Percentiles rank a stretch among this genome's conserved stretches.
phyloP scores from a whole-genome alignment of 2,329 filamentous ascomycete species.

The Sclerotinia glacialis region DNA sequence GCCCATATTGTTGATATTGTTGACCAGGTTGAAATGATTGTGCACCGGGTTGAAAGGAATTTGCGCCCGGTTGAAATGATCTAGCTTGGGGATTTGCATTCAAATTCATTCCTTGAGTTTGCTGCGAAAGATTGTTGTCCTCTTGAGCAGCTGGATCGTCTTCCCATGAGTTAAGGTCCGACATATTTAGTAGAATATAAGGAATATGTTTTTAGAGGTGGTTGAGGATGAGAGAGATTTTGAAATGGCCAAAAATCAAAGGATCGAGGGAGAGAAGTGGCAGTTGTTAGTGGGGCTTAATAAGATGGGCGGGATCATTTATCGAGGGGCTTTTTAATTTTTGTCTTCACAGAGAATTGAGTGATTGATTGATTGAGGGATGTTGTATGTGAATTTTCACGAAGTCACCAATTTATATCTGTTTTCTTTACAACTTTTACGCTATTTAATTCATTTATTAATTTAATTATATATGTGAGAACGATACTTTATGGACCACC shows the following conservation, averaged over 20 bases:
- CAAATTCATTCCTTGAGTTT: slow-evolving; percentile 73
- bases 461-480: no score
- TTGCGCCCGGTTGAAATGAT: slow-evolving; percentile 64
- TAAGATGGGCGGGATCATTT: not conserved
- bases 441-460: no score
- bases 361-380: no score
- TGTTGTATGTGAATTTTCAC: not conserved
- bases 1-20: slow-evolving; percentile 58
- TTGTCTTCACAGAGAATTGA: not conserved
- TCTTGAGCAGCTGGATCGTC: slow-evolving; percentile 78
- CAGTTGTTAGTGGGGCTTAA: slow-evolving; percentile 15
- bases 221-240: not conserved
- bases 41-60: slow-evolving; percentile 71
- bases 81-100: slow-evolving; percentile 48
- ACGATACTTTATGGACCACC: no score
- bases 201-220: not conserved
- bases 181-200: slow-evolving; percentile 55
- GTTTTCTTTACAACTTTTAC: not conserved
- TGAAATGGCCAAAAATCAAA: not conserved
- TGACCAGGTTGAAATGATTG: slow-evolving; percentile 71
- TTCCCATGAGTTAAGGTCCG: slow-evolving; percentile 93
- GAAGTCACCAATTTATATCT: slow-evolving; percentile 13
- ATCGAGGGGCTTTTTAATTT: slow-evolving; percentile 15
- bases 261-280: slow-evolving; percentile 2
- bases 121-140: slow-evolving; percentile 66